Base-by-base conservation (phyloP, 306 rosid species). In the Ammopiptanthus mongolicus region DNA sequence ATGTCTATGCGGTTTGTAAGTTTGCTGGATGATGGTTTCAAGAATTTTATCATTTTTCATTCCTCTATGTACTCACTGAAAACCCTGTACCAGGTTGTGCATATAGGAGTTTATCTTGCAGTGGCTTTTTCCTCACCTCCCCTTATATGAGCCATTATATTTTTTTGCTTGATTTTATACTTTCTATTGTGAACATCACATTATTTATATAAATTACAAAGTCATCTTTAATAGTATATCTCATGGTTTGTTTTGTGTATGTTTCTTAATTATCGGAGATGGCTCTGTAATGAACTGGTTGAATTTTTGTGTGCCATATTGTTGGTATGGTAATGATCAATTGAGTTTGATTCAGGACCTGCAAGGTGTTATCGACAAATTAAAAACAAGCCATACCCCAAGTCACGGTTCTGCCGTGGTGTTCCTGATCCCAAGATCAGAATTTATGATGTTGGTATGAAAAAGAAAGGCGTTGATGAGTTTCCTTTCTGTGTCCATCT, bases 361-460 rank as follows among this genome's bases (percentile, higher is more conserved):
- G 96, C 94, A 0, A 86, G 98, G 42, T 93, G 96, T 76, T 90
- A 93, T 51, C 80, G 95, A 2, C 97, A 90, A 60, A 93, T 93
- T 2, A 88, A 93, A 50, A 93, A 90, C 83, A 90, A 90, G 53
- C 95, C 98, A 0, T 93, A 93, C 52, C 98, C 98, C 0, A 93
- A 90, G 66, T 93, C 98, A 12, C 90, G 98, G 21, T 93, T 69
- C 42, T 92, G 96, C 59, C 96, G 96, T 57, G 97, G 97, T 82
- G 97, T 92, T 56, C 96, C 97, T 2, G 96, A 92, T 78, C 83
- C 97, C 9, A 92, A 92, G 91, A 92, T 92, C 76, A 87, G 97
- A 41, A 92, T 92, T 61, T 92, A 92, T 23, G 97, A 92, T 74
- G 97, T 90, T 12, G 96, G 96, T 4, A 90, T 88, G 96, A 92